A percentile compares a stretch with the other conserved stretches of the same genome.
phyloP scores from a whole-genome alignment of 1,139 yeast genomes.

The Entelexis sorbosivorans region DNA sequence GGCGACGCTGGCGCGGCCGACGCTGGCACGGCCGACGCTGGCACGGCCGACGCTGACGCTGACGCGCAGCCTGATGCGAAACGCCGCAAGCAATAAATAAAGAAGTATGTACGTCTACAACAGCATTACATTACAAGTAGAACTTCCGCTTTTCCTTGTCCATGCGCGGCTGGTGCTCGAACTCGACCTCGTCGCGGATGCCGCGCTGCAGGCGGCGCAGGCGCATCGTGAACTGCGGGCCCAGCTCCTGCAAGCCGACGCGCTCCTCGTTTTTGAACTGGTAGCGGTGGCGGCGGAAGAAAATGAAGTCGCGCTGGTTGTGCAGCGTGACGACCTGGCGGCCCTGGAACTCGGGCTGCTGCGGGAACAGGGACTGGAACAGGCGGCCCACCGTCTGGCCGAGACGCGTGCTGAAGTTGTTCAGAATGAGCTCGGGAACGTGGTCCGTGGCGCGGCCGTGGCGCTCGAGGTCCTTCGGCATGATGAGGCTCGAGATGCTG shows the following conservation, averaged over 20 bases:
- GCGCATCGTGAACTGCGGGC: slow-evolving; percentile 89
- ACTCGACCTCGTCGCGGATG: slow-evolving; percentile 77
- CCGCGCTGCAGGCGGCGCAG: slow-evolving; percentile 85
- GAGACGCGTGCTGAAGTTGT: slow-evolving; percentile 81
- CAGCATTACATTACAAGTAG: slow-evolving; percentile 8
- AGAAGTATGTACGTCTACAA: background rate
- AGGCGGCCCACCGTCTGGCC: slow-evolving; percentile 88
- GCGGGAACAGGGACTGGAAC: slow-evolving; percentile 87
- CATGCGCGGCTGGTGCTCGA: slow-evolving; percentile 96
- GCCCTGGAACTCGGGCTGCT: slow-evolving; percentile 84
- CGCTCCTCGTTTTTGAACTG: slow-evolving; percentile 78
- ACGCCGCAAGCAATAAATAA: slow-evolving; percentile 3
- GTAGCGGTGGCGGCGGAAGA: slow-evolving; percentile 90
- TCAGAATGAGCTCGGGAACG: slow-evolving; percentile 80
- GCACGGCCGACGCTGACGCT: too few species aligned
- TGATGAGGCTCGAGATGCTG: slow-evolving; percentile 65
- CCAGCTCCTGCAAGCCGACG: slow-evolving; percentile 90
- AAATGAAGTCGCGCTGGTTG: slow-evolving; percentile 89
- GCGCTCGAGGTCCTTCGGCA: slow-evolving; percentile 64
- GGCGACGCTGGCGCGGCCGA: background rate
- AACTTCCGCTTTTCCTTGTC: slow-evolving; percentile 91
- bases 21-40: background rate
- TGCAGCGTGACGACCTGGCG: slow-evolving; percentile 92
- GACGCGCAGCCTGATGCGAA: background rate
- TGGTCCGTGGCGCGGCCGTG: slow-evolving; percentile 89